Conservation (phyloP, 345 rosid genomes). For the Stellera chamaejasme region DNA sequence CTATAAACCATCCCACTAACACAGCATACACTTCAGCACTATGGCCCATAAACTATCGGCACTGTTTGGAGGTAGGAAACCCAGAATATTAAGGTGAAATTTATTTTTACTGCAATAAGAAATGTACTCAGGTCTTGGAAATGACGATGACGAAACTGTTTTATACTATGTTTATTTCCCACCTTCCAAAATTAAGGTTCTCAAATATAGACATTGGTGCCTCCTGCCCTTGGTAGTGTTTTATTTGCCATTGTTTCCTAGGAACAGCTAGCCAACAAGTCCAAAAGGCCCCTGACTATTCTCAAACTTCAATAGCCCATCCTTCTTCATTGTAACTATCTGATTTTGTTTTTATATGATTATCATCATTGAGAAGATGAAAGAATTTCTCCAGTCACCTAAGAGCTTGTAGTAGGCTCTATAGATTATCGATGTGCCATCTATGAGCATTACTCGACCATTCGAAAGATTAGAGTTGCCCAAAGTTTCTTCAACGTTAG, state of each 20-base stretch:
- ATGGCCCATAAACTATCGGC: constrained; percentile 15
- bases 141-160: constrained; percentile 61
- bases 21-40: too few species aligned
- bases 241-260: constrained; percentile 75
- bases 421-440: constrained; percentile 88
- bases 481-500: constrained; percentile 27
- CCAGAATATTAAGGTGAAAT: constrained; percentile 55
- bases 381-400: constrained; percentile 33
- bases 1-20: too few species aligned
- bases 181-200: constrained; percentile 51
- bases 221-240: constrained; percentile 77
- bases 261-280: constrained; percentile 58
- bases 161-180: constrained; percentile 43
- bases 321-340: too few species aligned
- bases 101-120: constrained; percentile 61
- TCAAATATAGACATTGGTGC: constrained; percentile 60
- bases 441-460: constrained; percentile 90
- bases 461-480: constrained; percentile 29
- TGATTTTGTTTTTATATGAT: too few species aligned
- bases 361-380: neutral
- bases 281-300: constrained; percentile 24
- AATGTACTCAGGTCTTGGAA: constrained; percentile 60
- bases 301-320: too few species aligned
- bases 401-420: constrained; percentile 94
- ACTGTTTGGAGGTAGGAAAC: constrained; percentile 71